A percentile compares a stretch with the other conserved stretches of the same genome.
These are phyloP conservation scores for Elsinoe ampelina DNA, from an alignment of 2,329 filamentous ascomycete species.

Conservation along the genomic window DNA sequence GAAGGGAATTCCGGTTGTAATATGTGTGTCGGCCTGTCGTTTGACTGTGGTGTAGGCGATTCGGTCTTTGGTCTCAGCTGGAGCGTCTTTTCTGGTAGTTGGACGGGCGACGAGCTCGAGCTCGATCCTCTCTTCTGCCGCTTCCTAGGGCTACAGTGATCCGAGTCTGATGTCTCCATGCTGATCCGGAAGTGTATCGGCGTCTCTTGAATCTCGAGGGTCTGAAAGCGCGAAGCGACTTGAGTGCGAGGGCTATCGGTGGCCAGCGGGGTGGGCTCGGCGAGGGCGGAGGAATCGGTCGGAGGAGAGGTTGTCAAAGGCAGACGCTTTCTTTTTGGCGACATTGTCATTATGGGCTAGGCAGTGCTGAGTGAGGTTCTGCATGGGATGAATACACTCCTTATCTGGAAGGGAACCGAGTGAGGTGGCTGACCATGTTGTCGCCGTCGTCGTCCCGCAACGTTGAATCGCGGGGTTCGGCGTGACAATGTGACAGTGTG, in stretches of 20 bases:
- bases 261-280: slow-evolving; percentile 2
- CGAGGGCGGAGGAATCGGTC: not conserved
- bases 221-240: not conserved
- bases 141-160: slow-evolving; percentile 6
- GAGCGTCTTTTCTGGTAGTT: slow-evolving; percentile 3
- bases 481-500: no score
- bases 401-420: no score
- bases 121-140: not conserved
- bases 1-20: not conserved
- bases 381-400: no score
- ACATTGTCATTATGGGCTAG: not conserved
- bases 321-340: slow-evolving; percentile 6
- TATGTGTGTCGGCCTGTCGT: not conserved
- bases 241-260: slow-evolving; percentile 9
- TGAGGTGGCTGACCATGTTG: no score
- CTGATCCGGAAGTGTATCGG: not conserved
- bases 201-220: slow-evolving; percentile 9
- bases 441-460: no score
- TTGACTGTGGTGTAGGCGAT: not conserved
- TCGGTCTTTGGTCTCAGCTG: not conserved
- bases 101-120: not conserved
- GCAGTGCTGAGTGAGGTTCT: no score
- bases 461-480: no score
- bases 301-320: not conserved
- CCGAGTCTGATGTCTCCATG: slow-evolving; percentile 2